These are phyloP conservation scores for Lactarius evosmus DNA, from an alignment of 768 basidiomycete species.

Conservation along the genomic window DNA sequence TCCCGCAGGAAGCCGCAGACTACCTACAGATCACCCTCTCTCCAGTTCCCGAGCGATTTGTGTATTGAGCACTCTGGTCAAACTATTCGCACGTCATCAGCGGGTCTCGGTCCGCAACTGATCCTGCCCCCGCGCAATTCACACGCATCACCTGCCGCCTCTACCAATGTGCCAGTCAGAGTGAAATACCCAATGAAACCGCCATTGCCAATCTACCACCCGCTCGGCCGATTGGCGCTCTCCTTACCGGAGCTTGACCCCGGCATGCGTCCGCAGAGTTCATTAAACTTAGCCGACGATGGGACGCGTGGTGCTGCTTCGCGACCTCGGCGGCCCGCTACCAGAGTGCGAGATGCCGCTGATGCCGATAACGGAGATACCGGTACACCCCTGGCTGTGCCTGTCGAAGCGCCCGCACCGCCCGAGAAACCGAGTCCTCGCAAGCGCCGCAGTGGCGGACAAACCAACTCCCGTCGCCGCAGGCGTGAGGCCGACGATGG, in stretches of 20 bases:
- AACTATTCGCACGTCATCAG: slow-evolving; percentile 6
- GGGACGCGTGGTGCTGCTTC: slow-evolving; percentile 12
- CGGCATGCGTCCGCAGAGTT: slow-evolving; percentile 7
- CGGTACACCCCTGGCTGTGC: slow-evolving; percentile 15
- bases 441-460: slow-evolving; percentile 24
- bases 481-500: slow-evolving; percentile 29
- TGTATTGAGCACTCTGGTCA: slow-evolving; percentile 27
- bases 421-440: slow-evolving; percentile 28
- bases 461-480: slow-evolving; percentile 24
- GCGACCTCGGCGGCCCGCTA: slow-evolving; percentile 25
- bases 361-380: slow-evolving; percentile 17
- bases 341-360: slow-evolving; percentile 24
- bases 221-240: slow-evolving; percentile 26
- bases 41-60: slow-evolving; percentile 21
- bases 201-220: slow-evolving; percentile 26
- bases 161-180: neutral
- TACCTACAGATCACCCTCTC: slow-evolving; percentile 28
- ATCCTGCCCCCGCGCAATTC: slow-evolving; percentile 10
- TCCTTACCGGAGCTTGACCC: slow-evolving; percentile 26
- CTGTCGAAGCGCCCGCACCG: slow-evolving; percentile 8
- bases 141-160: slow-evolving; percentile 9
- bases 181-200: slow-evolving; percentile 25
- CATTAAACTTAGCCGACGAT: slow-evolving; percentile 14
- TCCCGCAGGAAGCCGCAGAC: slow-evolving; percentile 27
- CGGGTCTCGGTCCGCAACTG: slow-evolving; percentile 16